Evolutionary conservation across 2,329 filamentous ascomycete genomes (phyloP).

Genomic region (Ophiostoma quercus): DNA sequence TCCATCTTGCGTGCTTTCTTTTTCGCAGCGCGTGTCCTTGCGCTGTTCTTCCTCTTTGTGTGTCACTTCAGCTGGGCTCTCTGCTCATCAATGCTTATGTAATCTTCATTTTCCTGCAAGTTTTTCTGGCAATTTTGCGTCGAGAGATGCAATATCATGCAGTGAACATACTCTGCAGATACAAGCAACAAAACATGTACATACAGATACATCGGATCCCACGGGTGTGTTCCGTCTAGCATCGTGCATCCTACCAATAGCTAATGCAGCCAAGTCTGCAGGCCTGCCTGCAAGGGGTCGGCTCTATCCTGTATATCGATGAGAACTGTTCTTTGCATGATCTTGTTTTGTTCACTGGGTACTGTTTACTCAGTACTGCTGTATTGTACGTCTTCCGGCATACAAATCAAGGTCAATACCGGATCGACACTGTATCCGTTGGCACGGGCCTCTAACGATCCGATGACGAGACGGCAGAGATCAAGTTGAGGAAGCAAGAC

Average conservation of each 20-base stretch:
- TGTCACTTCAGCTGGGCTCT: slow-evolving; percentile 2
- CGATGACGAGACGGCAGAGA: background rate
- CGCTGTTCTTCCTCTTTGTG: slow-evolving; percentile 3
- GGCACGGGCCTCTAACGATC: background rate
- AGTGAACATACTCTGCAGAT: background rate
- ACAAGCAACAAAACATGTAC: background rate
- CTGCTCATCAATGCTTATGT: background rate
- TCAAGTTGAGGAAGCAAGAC: background rate
- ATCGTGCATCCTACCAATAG: background rate
- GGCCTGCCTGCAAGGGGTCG: slow-evolving; percentile 6
- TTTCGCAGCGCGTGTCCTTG: background rate
- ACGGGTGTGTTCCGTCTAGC: slow-evolving; percentile 12
- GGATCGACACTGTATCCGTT: slow-evolving; percentile 3
- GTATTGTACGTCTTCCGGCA: background rate
- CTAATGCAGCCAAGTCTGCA: slow-evolving; percentile 13
- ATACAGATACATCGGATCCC: background rate
- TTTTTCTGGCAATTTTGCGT: too few relatives aligned
- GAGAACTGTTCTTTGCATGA: too few relatives aligned
- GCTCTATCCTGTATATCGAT: background rate
- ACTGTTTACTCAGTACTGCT: background rate
- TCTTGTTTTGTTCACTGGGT: too few relatives aligned
- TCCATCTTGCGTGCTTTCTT: background rate
- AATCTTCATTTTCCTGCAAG: background rate
- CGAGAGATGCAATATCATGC: too few relatives aligned
- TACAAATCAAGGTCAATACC: background rate